Evolutionary conservation across 805 yeast species (phyloP).

Genomic region (Yamadazyma laniorum): DNA sequence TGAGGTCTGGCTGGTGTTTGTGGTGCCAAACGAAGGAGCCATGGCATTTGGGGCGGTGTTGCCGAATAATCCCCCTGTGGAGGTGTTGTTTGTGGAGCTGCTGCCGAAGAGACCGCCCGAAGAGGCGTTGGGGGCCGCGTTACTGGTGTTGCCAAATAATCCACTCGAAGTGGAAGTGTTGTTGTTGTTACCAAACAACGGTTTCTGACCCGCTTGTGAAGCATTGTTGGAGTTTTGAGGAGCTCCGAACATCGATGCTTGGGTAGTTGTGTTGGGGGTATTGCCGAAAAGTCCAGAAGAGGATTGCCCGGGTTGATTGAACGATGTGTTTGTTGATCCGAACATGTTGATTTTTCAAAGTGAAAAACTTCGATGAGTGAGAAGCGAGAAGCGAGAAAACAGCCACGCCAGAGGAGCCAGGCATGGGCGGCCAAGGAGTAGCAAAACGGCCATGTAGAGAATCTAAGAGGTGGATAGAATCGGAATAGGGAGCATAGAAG

Average conservation of each 20-base stretch:
- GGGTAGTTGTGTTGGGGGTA: not conserved
- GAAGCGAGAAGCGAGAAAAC: not conserved
- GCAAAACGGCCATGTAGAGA: no score
- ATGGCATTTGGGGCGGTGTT: slow-evolving; percentile 4
- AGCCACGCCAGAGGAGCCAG: not conserved
- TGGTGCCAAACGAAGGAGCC: not conserved
- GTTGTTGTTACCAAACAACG: slow-evolving; percentile 17
- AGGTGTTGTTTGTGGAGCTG: slow-evolving; percentile 3
- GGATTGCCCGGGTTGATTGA: not conserved
- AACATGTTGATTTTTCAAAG: not conserved
- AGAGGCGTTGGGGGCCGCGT: not conserved
- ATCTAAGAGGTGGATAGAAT: no score
- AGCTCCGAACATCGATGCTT: slow-evolving; percentile 2
- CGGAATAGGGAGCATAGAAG: no score
- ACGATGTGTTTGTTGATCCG: not conserved
- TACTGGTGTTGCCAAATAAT: slow-evolving; percentile 8
- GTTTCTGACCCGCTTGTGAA: not conserved
- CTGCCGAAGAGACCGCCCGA: slow-evolving; percentile 3
- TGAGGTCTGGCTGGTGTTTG: not conserved
- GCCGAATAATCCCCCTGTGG: slow-evolving; percentile 35
- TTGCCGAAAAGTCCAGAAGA: slow-evolving; percentile 16
- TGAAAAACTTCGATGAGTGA: slow-evolving; percentile 1
- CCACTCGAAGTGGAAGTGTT: slow-evolving; percentile 8
- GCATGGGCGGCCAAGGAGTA: no score
- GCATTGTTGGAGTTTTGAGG: slow-evolving; percentile 8